Conservation (phyloP, 2,329 filamentous ascomycete genomes). For the Trichoderma koningiopsis region DNA sequence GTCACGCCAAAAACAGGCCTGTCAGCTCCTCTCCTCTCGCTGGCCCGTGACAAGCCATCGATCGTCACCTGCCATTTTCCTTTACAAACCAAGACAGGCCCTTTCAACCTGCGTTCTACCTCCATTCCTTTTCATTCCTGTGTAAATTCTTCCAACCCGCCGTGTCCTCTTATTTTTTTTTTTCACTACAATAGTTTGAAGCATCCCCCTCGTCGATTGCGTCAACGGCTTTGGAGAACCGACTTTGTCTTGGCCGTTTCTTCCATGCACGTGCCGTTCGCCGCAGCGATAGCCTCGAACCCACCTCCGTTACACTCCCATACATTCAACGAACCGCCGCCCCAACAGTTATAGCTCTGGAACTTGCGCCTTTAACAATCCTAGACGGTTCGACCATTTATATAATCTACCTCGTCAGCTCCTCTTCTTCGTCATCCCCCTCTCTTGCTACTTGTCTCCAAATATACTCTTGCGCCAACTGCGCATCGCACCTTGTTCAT, state of each 20-base stretch:
- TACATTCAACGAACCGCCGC: neutral
- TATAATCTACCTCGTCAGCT: neutral
- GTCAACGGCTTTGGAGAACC: neutral
- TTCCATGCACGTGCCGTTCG: constrained; percentile 15
- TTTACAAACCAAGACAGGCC: neutral
- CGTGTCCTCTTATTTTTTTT: neutral
- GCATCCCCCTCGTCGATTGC: neutral
- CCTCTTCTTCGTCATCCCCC: neutral
- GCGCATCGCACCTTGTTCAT: neutral
- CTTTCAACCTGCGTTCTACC: neutral
- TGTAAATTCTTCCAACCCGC: neutral
- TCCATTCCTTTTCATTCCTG: neutral
- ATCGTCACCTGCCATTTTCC: constrained; percentile 19
- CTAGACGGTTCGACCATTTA: neutral
- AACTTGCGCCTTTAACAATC: neutral
- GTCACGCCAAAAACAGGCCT: neutral
- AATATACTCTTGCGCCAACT: neutral
- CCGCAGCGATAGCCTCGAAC: constrained; percentile 18
- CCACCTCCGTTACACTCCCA: constrained; percentile 12
- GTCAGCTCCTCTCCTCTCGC: neutral
- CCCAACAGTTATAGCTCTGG: neutral
- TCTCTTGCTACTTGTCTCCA: neutral
- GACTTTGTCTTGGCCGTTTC: neutral
- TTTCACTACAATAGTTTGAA: neutral
- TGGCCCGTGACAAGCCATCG: constrained; percentile 23